Conservation (phyloP, 306 rosid genomes). For the Begonia fuchsioides region DNA sequence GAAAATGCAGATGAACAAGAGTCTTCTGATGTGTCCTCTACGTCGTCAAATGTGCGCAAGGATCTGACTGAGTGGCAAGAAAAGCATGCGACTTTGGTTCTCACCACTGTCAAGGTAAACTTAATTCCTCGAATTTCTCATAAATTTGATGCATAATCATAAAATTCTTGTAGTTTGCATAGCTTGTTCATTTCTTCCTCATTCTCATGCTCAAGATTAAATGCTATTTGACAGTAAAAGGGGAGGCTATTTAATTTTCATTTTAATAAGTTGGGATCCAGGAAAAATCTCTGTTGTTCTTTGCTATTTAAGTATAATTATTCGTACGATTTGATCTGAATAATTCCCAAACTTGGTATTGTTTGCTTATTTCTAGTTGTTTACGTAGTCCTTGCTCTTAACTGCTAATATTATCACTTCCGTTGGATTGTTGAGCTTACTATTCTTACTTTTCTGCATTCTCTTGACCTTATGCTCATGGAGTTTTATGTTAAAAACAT, state of each 20-base stretch:
- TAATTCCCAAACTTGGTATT: neutral
- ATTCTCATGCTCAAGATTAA: neutral
- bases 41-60: conserved; percentile 67
- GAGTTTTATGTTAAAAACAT: too few relatives aligned
- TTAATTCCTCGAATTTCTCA: neutral
- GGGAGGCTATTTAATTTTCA: neutral
- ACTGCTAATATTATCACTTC: too few relatives aligned
- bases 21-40: conserved; percentile 39
- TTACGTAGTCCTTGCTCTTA: too few relatives aligned
- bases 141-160: neutral
- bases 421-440: neutral
- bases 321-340: neutral
- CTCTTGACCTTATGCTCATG: neutral
- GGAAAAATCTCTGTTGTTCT: neutral
- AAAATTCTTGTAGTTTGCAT: neutral
- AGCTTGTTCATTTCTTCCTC: neutral
- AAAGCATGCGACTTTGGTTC: conserved; percentile 80
- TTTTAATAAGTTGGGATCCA: neutral
- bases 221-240: neutral
- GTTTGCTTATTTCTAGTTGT: neutral
- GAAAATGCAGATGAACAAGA: conserved; percentile 53
- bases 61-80: conserved; percentile 98
- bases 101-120: conserved; percentile 77
- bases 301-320: neutral
- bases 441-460: neutral